These are phyloP conservation scores for Protomyces macrosporus DNA, from an alignment of 1,139 yeast genomes.

Conservation along the genomic window DNA sequence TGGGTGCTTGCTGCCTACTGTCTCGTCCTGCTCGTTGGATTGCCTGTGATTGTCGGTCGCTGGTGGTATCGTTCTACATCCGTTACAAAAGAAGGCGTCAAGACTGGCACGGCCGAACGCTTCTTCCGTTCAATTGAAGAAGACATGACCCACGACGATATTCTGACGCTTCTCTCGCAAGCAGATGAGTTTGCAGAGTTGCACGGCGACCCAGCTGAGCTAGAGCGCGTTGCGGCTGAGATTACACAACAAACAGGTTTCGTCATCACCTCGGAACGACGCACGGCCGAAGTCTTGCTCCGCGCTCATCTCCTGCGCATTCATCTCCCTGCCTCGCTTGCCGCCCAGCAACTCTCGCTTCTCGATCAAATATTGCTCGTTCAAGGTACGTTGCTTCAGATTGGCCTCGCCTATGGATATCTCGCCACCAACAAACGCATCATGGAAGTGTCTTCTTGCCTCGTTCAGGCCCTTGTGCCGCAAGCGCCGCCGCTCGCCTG, in stretches of 20 bases:
- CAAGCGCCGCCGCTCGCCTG: conserved; percentile 60
- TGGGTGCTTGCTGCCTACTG: conserved; percentile 64
- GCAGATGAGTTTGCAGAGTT: conserved; percentile 54
- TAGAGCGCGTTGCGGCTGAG: background rate
- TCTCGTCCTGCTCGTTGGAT: conserved; percentile 63
- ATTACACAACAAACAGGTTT: background rate
- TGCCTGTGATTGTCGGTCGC: conserved; percentile 66
- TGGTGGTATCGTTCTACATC: conserved; percentile 90
- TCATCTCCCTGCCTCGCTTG: background rate
- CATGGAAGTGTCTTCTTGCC: conserved; percentile 62
- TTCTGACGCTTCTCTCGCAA: conserved; percentile 58
- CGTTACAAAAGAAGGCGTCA: conserved; percentile 77
- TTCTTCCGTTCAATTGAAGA: conserved; percentile 69
- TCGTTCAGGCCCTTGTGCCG: conserved; percentile 72
- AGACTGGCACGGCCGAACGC: conserved; percentile 65
- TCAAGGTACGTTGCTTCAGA: conserved; percentile 69
- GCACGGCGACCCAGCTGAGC: background rate
- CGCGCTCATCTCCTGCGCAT: conserved; percentile 12
- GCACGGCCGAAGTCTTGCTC: conserved; percentile 7
- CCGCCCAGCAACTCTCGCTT: conserved; percentile 49
- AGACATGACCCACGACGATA: conserved; percentile 51
- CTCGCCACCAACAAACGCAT: conserved; percentile 59
- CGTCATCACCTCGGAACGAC: background rate
- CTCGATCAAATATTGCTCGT: conserved; percentile 49
- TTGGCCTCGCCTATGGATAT: conserved; percentile 73